These are phyloP conservation scores for Paradendryphiella salina DNA, from an alignment of 2,329 filamentous ascomycete species.

Conservation along the genomic window DNA sequence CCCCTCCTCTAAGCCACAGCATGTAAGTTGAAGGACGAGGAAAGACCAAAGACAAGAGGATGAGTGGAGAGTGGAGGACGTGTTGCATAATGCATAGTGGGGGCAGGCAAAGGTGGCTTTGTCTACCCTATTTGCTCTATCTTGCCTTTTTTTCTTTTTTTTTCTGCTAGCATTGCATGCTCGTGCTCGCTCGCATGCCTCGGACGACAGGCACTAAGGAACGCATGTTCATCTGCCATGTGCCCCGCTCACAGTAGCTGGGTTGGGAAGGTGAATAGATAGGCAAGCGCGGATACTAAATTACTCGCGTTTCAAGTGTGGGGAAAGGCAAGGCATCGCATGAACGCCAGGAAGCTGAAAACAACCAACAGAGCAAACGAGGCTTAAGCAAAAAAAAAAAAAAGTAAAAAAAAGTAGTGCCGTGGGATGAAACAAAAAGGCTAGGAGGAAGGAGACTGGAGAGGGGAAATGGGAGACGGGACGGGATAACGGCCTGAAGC, in stretches of 20 bases:
- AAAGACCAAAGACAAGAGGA: too few species aligned
- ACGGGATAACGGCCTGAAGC: slow-evolving; percentile 21
- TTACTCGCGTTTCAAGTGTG: background rate
- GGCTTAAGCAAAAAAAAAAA: background rate
- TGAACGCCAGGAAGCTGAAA: background rate
- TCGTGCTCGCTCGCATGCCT: background rate
- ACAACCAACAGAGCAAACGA: background rate
- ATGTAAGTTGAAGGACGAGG: too few species aligned
- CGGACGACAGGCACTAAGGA: background rate
- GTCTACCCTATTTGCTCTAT: too few species aligned
- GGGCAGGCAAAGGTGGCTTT: too few species aligned
- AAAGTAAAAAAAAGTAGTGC: too few species aligned
- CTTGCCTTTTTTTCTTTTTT: background rate
- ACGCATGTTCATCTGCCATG: slow-evolving; percentile 2
- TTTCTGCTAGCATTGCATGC: background rate
- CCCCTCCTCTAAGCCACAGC: too few species aligned
- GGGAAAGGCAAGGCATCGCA: background rate
- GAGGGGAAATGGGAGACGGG: background rate
- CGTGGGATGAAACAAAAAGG: background rate
- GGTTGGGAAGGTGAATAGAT: slow-evolving; percentile 21
- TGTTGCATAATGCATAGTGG: too few species aligned
- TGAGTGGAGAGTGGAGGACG: too few species aligned
- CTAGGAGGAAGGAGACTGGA: slow-evolving; percentile 1
- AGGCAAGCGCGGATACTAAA: slow-evolving; percentile 8
- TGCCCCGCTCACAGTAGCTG: slow-evolving; percentile 4